A percentile compares a stretch with the other conserved stretches of the same genome.
phyloP scores from a whole-genome alignment of 164 flowering plant species.

The Nymphaea colorata region DNA sequence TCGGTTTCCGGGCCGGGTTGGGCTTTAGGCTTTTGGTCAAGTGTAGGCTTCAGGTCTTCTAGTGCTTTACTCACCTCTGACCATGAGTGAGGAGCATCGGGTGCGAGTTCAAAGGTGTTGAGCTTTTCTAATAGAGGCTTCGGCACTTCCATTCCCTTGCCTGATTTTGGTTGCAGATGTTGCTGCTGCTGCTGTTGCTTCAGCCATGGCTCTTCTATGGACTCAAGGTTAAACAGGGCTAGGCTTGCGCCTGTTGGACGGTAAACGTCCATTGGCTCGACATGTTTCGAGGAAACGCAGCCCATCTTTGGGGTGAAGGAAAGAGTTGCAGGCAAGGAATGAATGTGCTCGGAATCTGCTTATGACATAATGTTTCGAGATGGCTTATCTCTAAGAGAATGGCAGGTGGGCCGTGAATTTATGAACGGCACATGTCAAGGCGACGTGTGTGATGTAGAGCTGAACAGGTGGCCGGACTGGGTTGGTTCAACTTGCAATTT shows the following conservation, averaged over 20 bases:
- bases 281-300: constrained; percentile 64
- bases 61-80: constrained; percentile 75
- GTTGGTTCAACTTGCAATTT: no score
- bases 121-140: constrained; percentile 54
- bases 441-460: constrained; percentile 2
- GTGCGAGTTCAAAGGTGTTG: constrained; percentile 30
- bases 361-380: not conserved
- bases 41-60: constrained; percentile 56
- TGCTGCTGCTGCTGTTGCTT: constrained; percentile 9
- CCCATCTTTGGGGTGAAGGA: constrained; percentile 38
- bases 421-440: not conserved
- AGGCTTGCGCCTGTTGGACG: constrained; percentile 68
- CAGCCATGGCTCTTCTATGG: constrained; percentile 83
- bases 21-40: constrained; percentile 8
- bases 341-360: not conserved
- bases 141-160: constrained; percentile 28
- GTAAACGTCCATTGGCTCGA: constrained; percentile 44
- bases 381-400: constrained; percentile 4
- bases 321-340: no score
- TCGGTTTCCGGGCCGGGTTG: constrained; percentile 6
- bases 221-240: constrained; percentile 61
- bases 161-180: constrained; percentile 4
- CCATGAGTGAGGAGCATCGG: constrained; percentile 65
- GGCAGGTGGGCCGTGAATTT: not conserved
- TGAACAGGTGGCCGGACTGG: not conserved